phyloP scores from a whole-genome alignment of 352 stramenopile species.

The Globisporangium irregulare region DNA sequence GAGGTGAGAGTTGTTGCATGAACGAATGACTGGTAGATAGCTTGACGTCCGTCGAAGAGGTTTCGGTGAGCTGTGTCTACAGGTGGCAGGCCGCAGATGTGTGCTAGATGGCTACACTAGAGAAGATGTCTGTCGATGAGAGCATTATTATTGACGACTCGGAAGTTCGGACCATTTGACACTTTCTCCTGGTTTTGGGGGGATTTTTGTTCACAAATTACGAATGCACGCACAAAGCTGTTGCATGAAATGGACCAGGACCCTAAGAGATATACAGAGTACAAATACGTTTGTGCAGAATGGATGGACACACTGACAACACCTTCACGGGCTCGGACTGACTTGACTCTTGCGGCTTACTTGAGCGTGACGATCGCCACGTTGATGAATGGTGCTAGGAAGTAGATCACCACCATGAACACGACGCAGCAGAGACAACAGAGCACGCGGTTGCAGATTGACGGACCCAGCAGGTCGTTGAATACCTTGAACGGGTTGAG shows the following conservation, averaged over 20 bases:
- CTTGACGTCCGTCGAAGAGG: too few relatives aligned
- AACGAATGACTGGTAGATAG: too few relatives aligned
- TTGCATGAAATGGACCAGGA: too few relatives aligned
- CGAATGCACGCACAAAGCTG: neutral
- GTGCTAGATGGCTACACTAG: too few relatives aligned
- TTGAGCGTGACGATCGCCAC: conserved; percentile 74
- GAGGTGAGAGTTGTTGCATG: too few relatives aligned
- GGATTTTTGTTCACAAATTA: neutral
- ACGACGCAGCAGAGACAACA: conserved; percentile 85
- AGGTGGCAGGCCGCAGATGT: too few relatives aligned
- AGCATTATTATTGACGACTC: too few relatives aligned
- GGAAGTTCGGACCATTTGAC: too few relatives aligned
- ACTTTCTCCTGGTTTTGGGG: too few relatives aligned
- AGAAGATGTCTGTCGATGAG: too few relatives aligned
- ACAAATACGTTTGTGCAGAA: neutral
- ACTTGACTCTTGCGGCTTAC: neutral
- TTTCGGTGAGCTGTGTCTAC: too few relatives aligned
- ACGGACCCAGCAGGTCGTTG: conserved; percentile 82
- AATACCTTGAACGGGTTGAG: conserved; percentile 91
- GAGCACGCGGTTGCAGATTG: conserved; percentile 81
- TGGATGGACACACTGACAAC: neutral
- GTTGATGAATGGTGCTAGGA: conserved; percentile 85
- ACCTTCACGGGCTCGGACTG: neutral
- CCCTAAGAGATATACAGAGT: conserved; percentile 1
- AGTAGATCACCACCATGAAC: conserved; percentile 86